Evolutionary conservation across 129 eudicot species (phyloP), one percentile per base, ranked within the genome.

Genomic region (Smallanthus sonchifolius): DNA sequence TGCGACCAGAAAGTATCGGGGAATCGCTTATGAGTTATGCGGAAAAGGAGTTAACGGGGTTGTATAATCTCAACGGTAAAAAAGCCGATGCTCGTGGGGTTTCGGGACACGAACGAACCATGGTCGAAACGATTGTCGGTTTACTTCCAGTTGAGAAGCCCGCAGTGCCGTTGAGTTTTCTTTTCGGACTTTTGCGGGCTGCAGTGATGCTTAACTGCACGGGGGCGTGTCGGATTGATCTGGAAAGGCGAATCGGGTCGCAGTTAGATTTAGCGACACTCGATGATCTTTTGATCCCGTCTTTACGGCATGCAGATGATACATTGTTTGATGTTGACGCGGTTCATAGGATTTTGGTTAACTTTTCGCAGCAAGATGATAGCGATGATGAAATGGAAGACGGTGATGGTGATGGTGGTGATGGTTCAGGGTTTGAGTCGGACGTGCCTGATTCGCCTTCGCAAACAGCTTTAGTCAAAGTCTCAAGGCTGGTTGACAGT

Each of bases 261-360:
- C 99, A 95, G 65, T 66, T 95, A 36, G 99, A 95, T 64, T 72
- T 77, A 49, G 99, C 96, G 30, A 88, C 99, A 37, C 91, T 95
- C 7, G 99, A 95, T 75, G 97, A 95, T 82, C 96, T 95, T 42
- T 43, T 95, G 69, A 95, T 95, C 30, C 99, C 99, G n/a, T 88
- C 99, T 10, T 88, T 91, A 45, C 81, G 84, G 45, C 86, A 89
- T 64, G 87, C 88, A 9, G 91, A 90, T 15, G 99, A 95, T 67
- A 95, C 99, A 6, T 72, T 95, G 66, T 95, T 91, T 51, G 96
- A 95, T 78, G 94, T 95, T 16, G 97, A 95, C 19, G 88, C 91
- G 3, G 90, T 95, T 79, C 95, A 95, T 42, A 84, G 99, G 67
- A 95, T 91, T 64, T 77, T 95, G 86, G 94, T 89, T n/a, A 88